A percentile compares a stretch with the other conserved stretches of the same genome.
These are phyloP conservation scores for Carpinus viminea DNA, from an alignment of 306 rosid genomes.

Conservation along the genomic window DNA sequence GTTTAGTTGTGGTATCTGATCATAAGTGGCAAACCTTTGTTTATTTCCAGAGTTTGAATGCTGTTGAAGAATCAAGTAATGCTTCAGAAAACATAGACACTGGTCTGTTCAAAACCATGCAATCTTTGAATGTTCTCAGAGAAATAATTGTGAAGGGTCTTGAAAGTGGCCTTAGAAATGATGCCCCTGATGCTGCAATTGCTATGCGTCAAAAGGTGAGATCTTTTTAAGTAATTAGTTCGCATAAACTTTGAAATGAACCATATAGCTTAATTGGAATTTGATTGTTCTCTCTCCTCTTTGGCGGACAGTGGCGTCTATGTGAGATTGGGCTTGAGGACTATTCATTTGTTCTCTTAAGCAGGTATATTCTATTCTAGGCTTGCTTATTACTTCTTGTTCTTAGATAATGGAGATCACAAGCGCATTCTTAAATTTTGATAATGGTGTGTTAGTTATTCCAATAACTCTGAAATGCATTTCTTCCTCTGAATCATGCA, in stretches of 20 bases:
- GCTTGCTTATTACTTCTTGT: conserved; percentile 13
- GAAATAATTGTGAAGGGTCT: conserved; percentile 73
- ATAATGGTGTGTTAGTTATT: conserved; percentile 3
- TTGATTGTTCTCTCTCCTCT: conserved; percentile 27
- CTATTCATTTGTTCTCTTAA: conserved; percentile 87
- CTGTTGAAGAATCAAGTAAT: conserved; percentile 48
- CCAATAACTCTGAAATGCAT: conserved; percentile 21
- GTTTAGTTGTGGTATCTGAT: conserved; percentile 22
- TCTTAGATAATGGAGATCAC: conserved; percentile 21
- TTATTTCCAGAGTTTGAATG: conserved; percentile 72
- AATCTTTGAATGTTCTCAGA: conserved; percentile 72
- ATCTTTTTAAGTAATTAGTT: conserved; percentile 24
- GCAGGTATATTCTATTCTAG: conserved; percentile 60
- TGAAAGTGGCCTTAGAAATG: conserved; percentile 98
- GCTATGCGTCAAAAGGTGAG: conserved; percentile 98
- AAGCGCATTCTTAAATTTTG: conserved; percentile 14
- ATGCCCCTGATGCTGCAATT: conserved; percentile 92
- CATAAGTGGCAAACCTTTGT: conserved; percentile 23
- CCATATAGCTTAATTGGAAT: conserved; percentile 26
- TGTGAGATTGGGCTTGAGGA: conserved; percentile 99
- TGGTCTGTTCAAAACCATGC: conserved; percentile 73
- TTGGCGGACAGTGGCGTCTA: conserved; percentile 83
- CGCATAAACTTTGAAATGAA: conserved; percentile 19
- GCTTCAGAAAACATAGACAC: conserved; percentile 39
- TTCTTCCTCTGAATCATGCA: background rate